Base-by-base conservation (phyloP, 176 grass and related monocot genomes). In the Avena atlantica region DNA sequence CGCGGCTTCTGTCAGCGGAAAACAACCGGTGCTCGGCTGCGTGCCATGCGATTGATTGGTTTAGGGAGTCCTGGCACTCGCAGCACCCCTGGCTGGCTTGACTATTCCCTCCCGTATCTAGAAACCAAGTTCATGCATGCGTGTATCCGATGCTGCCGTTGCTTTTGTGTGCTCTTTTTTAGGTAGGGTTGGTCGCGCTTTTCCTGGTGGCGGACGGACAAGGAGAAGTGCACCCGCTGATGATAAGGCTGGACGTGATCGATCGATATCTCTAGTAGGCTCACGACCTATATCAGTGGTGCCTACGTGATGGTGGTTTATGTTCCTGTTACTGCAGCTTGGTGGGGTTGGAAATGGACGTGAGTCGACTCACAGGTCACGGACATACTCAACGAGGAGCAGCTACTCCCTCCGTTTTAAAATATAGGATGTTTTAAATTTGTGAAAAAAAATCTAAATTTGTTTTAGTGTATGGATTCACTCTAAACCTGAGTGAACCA, bases 151-250 rank as follows among this genome's bases (percentile, higher is more conserved):
- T 72, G 70, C 20, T 19, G 8, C 9, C 14, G 8, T 17, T 48
- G 77, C 61, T 37, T 78, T 74, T 72, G 70, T 5, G 59, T 49
- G 53, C 15, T 61, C 11, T 70, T 19, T 83, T 84, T 75, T 63
- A 50, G 70, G 56, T 75, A 75, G 40, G 69, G 70, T 84, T 63
- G 82, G 82, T 50, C 82, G 40, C 42, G 50, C 57, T 84, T 66
- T 75, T 16, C 70, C 23, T 45, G 40, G 37, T 62, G 82, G 58
- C 70, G 23, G 55, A 61, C 70, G 53, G 69, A 47, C 53, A 61
- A 84, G 53, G 69, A 47, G 69, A 61, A 84, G 70, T 9, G 81
- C 52, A 24, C 81, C 66, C 20, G 50, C 81, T 9, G 80, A 81
- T 27, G 80, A 83, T 70, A 69, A 82, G 80, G 19, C 45, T 70